Evolutionary conservation across 768 basidiomycete species (phyloP), one percentile per base, ranked within the genome.

Genomic region (Brasilioporus rufonigricans): DNA sequence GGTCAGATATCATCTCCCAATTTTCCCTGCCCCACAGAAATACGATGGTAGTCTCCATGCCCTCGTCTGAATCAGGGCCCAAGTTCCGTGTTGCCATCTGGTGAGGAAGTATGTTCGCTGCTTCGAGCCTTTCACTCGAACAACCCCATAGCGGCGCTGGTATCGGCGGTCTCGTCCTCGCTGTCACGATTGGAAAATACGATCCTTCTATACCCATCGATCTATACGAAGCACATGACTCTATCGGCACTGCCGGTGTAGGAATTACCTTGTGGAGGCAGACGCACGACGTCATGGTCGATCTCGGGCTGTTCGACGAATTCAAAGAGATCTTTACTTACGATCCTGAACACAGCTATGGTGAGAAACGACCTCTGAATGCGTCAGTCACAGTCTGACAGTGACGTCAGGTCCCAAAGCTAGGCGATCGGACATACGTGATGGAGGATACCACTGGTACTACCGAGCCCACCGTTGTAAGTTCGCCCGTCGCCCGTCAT

Each of bases 151-250:
- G 69, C 52, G 75, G 70, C 38, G 76, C 71, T n/a, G 78, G 77
- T 9, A 72, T 80, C 35, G 76, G 73, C 16, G 78, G 79, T 4
- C 67, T 80, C 18, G 64, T 73, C 0, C 72, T 82, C 18, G 75
- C 79, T 0, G 67, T 68, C 19, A 67, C 73, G 9, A 67, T 77
- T n/a, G 71, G 67, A 35, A 63, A 65, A 48, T 70, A 68, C 48
- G 57, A 73, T 59, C 48, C 58, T 18, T 53, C 55, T 1, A 61
- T 78, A 19, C 66, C 73, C 52, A 68, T 78, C 13, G 68, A 77
- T 53, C 55, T 82, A 5, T 82, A 81, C 56, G 81, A 82, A 66
- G 72, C 77, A 4, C 75, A 71, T n/a, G 59, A 72, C 2, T 71
- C 72, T 27, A 69, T 79, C 26, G 70, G 71, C 10, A 71, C 71